Evolutionary conservation across 345 rosid species (phyloP).

Genomic region (Boechera divaricarpa): DNA sequence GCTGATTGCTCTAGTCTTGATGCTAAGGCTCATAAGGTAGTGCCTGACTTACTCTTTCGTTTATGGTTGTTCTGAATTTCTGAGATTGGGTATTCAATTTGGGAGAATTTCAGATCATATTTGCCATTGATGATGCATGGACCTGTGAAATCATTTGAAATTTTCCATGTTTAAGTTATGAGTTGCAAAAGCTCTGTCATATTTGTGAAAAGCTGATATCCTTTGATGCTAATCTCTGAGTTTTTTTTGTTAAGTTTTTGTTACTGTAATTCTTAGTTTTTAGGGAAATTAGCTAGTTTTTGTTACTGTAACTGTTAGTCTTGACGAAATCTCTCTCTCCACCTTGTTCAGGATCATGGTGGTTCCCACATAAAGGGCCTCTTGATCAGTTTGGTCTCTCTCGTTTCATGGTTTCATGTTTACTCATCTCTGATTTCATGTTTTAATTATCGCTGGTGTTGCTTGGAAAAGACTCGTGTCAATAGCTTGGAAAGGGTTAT

Average conservation of each 20-base stretch:
- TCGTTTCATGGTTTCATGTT: no score
- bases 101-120: background rate
- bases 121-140: background rate
- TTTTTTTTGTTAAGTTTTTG: no score
- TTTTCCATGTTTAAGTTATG: background rate
- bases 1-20: slow-evolving; percentile 71
- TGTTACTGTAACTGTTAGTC: no score
- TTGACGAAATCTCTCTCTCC: no score
- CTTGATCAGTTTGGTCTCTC: no score
- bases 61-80: background rate
- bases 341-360: no score
- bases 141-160: background rate
- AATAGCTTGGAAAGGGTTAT: no score
- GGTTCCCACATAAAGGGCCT: no score
- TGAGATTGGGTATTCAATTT: background rate
- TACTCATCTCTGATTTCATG: no score
- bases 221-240: background rate
- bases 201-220: background rate
- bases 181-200: background rate
- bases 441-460: no score
- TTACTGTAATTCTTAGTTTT: background rate
- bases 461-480: no score
- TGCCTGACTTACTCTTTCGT: background rate
- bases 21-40: slow-evolving; percentile 62
- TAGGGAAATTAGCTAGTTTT: background rate